phyloP scores from a whole-genome alignment of 805 yeast genomes.

The Candida xiaguanensis region DNA sequence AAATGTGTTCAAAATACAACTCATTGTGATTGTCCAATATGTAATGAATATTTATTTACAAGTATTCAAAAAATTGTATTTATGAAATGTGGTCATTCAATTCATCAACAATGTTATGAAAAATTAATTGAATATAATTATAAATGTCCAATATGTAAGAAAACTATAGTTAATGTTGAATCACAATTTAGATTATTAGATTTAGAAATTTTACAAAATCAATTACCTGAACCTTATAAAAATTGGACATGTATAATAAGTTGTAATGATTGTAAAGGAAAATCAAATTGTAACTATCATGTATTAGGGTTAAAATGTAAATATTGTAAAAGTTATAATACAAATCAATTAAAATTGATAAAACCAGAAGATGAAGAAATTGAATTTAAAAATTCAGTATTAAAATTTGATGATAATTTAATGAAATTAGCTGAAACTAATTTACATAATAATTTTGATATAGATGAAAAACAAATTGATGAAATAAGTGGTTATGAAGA shows the following conservation, averaged over 20 bases:
- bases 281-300: conserved; percentile 72
- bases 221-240: conserved; percentile 75
- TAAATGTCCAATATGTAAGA: conserved; percentile 88
- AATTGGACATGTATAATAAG: conserved; percentile 71
- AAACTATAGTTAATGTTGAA: conserved; percentile 82
- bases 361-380: conserved; percentile 58
- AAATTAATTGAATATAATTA: conserved; percentile 80
- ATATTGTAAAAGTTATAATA: conserved; percentile 84
- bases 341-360: conserved; percentile 64
- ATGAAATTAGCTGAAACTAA: conserved; percentile 34
- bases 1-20: conserved; percentile 84
- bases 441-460: conserved; percentile 34
- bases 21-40: conserved; percentile 88
- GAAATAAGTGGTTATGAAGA: conserved; percentile 20
- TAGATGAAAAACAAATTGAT: conserved; percentile 26
- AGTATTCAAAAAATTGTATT: conserved; percentile 80
- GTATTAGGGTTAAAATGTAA: conserved; percentile 84
- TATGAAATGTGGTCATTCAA: conserved; percentile 93
- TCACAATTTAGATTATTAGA: conserved; percentile 84
- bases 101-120: conserved; percentile 80
- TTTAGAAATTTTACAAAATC: conserved; percentile 72
- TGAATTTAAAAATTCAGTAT: conserved; percentile 15
- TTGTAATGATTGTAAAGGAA: conserved; percentile 87
- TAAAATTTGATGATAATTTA: conserved; percentile 12
- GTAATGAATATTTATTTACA: conserved; percentile 87